Conservation (phyloP, 78 protist species). For the Polysphondylium violaceum region DNA sequence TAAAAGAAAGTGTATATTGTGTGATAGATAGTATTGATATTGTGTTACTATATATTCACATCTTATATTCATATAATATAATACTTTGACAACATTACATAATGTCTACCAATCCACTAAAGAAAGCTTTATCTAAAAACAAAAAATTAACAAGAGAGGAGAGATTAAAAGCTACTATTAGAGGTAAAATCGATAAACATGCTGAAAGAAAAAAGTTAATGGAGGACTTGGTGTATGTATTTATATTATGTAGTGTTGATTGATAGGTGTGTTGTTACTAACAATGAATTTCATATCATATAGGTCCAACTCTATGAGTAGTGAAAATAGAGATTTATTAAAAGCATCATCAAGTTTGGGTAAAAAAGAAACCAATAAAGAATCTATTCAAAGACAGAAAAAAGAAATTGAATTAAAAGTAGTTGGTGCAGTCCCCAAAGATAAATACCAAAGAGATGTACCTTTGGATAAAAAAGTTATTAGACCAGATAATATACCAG, state of each 20-base stretch:
- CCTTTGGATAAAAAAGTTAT: constrained; percentile 10
- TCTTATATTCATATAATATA: too few relatives aligned
- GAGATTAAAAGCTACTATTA: constrained; percentile 37
- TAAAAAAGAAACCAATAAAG: constrained; percentile 62
- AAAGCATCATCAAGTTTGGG: constrained; percentile 50
- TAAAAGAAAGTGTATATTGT: too few relatives aligned
- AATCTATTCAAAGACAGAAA: constrained; percentile 24
- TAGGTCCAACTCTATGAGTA: constrained; percentile 52
- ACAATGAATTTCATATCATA: neutral
- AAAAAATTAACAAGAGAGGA: constrained; percentile 54
- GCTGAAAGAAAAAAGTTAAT: constrained; percentile 52
- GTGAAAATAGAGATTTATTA: constrained; percentile 15
- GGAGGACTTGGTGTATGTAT: constrained; percentile 44
- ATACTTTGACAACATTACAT: too few relatives aligned
- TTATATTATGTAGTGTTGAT: neutral
- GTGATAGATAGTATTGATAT: too few relatives aligned
- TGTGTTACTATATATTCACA: too few relatives aligned
- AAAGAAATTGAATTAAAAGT: constrained; percentile 29
- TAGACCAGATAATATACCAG: constrained; percentile 17
- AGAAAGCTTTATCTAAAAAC: neutral
- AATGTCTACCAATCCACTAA: constrained; percentile 29
- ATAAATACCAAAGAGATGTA: constrained; percentile 11
- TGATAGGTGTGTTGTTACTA: neutral
- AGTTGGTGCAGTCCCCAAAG: constrained; percentile 26
- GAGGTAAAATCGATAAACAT: constrained; percentile 52